Evolutionary conservation across 192 early-diverging fungal species (phyloP), one percentile per base, ranked within the genome.

Genomic region (Rhizoclosmatium sp.): DNA sequence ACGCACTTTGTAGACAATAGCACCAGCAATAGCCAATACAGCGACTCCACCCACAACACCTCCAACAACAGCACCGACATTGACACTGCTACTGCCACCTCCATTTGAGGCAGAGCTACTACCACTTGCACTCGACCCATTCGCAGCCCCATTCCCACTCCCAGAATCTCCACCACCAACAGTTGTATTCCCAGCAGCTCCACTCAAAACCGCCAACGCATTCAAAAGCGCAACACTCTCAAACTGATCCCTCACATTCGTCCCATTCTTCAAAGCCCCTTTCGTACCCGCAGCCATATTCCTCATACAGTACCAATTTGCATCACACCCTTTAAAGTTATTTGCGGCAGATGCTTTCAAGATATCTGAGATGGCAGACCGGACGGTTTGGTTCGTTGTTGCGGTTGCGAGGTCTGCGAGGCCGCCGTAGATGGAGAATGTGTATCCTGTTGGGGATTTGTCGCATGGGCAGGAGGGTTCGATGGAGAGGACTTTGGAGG

Each of bases 211-310:
- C 4, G 68, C 69, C 7, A 79, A 44, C 7, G 78, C n/a, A 44
- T 69, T 79, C 51, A 79, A 46, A 46, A 79, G 51, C 54, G 48
- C 54, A 46, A 79, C 47, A 5, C 68, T 71, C 46, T 79, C 78
- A 62, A 79, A 71, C 59, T 79, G 78, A 44, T 79, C 78, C 10
- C 78, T 5, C 4, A 58, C 23, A 45, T 79, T 79, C 14, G 78
- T 79, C 9, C 54, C 62, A 23, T 65, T 65, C 23, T 31, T 10
- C 62, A 65, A 10, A 12, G 62, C 14, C 3, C 12, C 5, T 21
- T 9, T 14, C 9, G 54, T 65, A 65, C 62, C 40, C 9, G 62
- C 16, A 9, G n/a, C 1, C 60, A 75, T 45, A 49, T 75, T 45
- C 16, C 73, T 58, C 41, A 75, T 75, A 23, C 73, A 75, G n/a